phyloP scores from a whole-genome alignment of 371 early-diverging fungal genomes.

The Zopfochytrium polystomum region DNA sequence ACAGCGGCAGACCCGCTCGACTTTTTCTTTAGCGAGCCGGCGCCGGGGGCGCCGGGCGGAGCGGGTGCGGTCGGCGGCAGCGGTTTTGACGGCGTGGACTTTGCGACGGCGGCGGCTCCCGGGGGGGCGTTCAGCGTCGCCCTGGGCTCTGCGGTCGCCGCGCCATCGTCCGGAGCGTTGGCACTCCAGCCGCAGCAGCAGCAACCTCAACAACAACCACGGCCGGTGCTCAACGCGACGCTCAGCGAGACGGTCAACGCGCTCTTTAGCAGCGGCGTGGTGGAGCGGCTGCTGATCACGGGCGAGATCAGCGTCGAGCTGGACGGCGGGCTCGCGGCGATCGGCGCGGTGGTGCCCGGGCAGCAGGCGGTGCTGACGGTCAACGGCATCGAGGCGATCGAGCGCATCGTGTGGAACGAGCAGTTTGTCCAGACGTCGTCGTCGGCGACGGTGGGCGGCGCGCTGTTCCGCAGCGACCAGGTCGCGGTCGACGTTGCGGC shows the following conservation, averaged over 20 bases:
- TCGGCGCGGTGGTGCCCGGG: background rate
- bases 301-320: background rate
- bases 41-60: no score
- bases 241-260: background rate
- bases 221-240: background rate
- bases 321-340: background rate
- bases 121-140: no score
- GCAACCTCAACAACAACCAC: no score
- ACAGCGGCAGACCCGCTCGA: no score
- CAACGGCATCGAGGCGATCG: background rate
- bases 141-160: no score
- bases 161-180: no score
- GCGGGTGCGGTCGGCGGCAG: no score
- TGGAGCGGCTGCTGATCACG: background rate
- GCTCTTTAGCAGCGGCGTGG: background rate
- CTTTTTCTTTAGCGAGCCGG: no score
- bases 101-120: no score
- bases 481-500: background rate
- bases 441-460: no score
- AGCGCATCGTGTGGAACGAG: slow-evolving; percentile 1
- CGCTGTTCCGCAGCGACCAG: background rate
- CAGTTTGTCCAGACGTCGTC: background rate
- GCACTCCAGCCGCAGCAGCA: no score
- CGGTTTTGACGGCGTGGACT: no score
- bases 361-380: background rate